Base-by-base conservation (phyloP, 2,329 filamentous ascomycete genomes). In the Fusarium sp. region DNA sequence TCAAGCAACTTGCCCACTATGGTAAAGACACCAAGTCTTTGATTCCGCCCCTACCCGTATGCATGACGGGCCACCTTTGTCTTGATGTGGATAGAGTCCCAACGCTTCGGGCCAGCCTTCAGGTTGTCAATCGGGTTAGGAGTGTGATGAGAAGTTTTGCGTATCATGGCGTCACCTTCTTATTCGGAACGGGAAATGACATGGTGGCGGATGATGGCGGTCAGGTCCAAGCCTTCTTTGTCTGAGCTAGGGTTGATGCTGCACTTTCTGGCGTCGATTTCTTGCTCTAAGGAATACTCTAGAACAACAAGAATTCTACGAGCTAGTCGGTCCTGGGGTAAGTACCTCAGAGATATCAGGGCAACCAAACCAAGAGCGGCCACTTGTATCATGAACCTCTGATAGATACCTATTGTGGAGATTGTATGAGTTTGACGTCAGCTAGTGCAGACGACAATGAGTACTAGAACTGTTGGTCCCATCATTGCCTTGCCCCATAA, bases 401-500 rank as follows among this genome's bases (percentile, higher is more conserved):
- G 38, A n/a, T 27, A 40, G 58, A 27, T 35, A 27, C 42, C 14
- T 52, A 16, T 57, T 42, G 64, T 67, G 64, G 67, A 50, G 37
- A 67, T 67, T 57, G 42, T 38, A 50, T 34, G n/a, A 45, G 34
- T 64, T 71, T 64, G 63, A 59, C 61, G 66, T 38, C 20, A 34
- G 18, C 37, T 62, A 56, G 34, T 59, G 58, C 52, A 37, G 38
- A 60, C 58, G 42, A 35, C 40, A 58, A 57, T 16, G 31, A 54
- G 24, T 34, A 54, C 31, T 34, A 64, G 45, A 65, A 24, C 47
- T 45, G 61, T 61, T 75, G 62, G 63, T 62, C 20, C 34, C 54
- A 59, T 69, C 63, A 56, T 61, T 62, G 62, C 72, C 40, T 57
- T 71, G 62, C 52, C 64, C 57, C 72, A 38, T 69, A 38, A 45